Evolutionary conservation across 306 rosid species (phyloP).

Genomic region (Senna tora): DNA sequence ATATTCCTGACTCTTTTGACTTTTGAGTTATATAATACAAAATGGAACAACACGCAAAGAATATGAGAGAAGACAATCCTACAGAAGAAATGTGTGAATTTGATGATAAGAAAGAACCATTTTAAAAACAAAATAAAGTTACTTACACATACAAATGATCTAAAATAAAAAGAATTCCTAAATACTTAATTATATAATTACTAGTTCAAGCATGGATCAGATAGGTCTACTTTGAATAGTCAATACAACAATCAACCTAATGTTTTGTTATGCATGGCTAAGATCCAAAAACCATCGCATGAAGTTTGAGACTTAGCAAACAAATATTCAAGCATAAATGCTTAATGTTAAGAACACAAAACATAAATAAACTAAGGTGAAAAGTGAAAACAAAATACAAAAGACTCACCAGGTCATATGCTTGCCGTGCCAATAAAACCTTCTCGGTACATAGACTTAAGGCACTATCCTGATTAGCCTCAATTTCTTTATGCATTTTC

Average conservation of each 20-base stretch:
- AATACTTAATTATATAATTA: not conserved
- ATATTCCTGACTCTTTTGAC: slow-evolving; percentile 2
- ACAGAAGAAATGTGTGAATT: not conserved
- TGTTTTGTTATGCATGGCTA: slow-evolving; percentile 2
- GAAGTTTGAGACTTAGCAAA: not conserved
- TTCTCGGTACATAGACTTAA: slow-evolving; percentile 89
- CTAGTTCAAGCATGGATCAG: not conserved
- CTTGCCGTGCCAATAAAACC: slow-evolving; percentile 92
- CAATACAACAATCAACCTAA: not conserved
- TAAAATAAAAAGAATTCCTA: not conserved
- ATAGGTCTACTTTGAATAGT: not conserved
- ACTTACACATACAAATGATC: not conserved
- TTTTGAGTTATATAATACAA: slow-evolving; percentile 13
- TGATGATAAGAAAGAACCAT: slow-evolving; percentile 13
- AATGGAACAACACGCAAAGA: slow-evolving; percentile 18
- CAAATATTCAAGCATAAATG: slow-evolving; percentile 1
- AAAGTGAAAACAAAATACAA: not conserved
- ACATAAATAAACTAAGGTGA: not conserved
- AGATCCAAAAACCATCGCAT: slow-evolving; percentile 1
- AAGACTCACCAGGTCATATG: slow-evolving; percentile 74
- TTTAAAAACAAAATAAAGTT: not conserved
- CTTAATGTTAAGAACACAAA: not conserved
- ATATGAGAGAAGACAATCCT: not conserved
- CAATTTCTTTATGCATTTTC: slow-evolving; percentile 74
- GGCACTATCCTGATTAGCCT: slow-evolving; percentile 78